Evolutionary conservation across 2,329 filamentous ascomycete species (phyloP), one percentile per base, ranked within the genome.

Genomic region (Cladosporium sp.): DNA sequence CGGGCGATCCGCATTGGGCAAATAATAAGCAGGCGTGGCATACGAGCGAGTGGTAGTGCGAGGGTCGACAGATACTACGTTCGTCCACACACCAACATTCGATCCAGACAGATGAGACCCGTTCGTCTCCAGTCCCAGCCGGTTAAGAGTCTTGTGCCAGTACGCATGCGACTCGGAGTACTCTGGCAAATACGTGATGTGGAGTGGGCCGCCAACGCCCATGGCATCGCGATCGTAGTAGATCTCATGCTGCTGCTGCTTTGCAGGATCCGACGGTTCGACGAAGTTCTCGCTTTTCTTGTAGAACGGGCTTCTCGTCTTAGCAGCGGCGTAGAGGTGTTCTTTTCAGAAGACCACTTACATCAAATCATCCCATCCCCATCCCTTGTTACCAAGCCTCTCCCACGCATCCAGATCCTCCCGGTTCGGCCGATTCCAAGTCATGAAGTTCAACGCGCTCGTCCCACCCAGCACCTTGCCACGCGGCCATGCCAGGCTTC

Each of bases 391-490:
- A 14, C 73, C 74, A 4, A 75, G 54, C 8, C 68, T 66, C 10
- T 69, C 74, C 78, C 77, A 81, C 6, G 69, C 76, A 68, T 79
- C 73, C 49, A 77, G 76, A 65, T 77, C 69, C 53, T 68, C 71
- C 5, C 70, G 70, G 2, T 72, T 75, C 8, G 73, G 71, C 30
- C 76, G 70, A 64, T 74, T 72, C 58, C 58, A 60, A 67, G 75
- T 74, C 5, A 75, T 58, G 61, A 77, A 78, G 64, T 81, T 81
- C 57, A 81, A 78, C 0, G 80, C 76, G 7, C 75, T 80, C 14
- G 79, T 80, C 10, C 83, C 83, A 7, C 83, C 83, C 0, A 85
- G 75, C 0, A 83, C 80, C 60, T 81, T 82, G 30, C 81, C 83
- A 5, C 82, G 77, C 26, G 79, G 79, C 57, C 82, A 79, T 5